Conservation (phyloP, 83 land plant species). For the Picea abies region DNA sequence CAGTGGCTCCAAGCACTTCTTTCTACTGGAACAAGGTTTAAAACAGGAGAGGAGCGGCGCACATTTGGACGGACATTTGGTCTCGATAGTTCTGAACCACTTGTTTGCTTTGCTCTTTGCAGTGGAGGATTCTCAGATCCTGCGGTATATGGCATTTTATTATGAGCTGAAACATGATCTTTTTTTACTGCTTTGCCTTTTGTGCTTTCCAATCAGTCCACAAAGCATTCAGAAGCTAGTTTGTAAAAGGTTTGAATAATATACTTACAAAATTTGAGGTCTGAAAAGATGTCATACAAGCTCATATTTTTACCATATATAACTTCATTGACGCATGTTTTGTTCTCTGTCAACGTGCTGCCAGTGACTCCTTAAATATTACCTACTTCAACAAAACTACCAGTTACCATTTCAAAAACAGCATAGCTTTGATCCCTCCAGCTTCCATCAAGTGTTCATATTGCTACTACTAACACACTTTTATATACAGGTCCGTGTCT, state of each 20-base stretch:
- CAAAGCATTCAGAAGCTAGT: not conserved
- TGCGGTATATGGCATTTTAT: conserved; percentile 49
- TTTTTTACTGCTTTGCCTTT: not conserved
- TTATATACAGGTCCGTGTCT: conserved; percentile 69
- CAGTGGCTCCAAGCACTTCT: conserved; percentile 91
- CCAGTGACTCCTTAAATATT: not conserved
- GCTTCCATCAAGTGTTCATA: not conserved
- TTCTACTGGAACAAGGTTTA: conserved; percentile 76
- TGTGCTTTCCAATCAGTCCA: not conserved
- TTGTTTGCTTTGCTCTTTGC: conserved; percentile 89
- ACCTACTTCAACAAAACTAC: not conserved
- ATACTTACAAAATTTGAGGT: not conserved
- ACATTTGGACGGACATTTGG: conserved; percentile 60
- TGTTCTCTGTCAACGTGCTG: not conserved
- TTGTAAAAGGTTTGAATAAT: too few relatives aligned
- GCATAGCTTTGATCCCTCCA: not conserved
- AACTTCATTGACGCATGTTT: not conserved
- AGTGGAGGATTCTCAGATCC: conserved; percentile 95
- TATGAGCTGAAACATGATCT: not conserved
- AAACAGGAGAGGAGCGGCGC: conserved; percentile 73
- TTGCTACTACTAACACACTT: not conserved
- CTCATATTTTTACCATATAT: not conserved
- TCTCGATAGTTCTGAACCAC: conserved; percentile 63
- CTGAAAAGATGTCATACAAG: not conserved
- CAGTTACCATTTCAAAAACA: not conserved